Conservation (phyloP, 1,284 basidiomycete species). For the Peniophora sp. region DNA sequence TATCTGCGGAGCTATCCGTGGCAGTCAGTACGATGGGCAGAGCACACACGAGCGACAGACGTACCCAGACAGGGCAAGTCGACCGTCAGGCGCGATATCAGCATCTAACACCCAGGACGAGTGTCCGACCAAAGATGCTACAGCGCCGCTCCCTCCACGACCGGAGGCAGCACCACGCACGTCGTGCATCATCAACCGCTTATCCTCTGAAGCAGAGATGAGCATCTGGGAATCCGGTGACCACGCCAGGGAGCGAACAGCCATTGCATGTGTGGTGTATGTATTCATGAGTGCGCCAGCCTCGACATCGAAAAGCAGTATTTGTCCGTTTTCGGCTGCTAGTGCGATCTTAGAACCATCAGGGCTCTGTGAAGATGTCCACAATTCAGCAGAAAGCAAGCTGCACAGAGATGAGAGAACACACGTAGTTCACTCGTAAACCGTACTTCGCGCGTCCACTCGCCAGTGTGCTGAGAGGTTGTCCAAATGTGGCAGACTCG, state of each 20-base stretch:
- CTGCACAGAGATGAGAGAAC: constrained; percentile 21
- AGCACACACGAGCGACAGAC: constrained; percentile 17
- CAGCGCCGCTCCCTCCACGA: constrained; percentile 61
- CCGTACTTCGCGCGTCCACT: constrained; percentile 77
- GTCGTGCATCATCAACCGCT: constrained; percentile 80
- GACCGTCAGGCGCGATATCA: constrained; percentile 73
- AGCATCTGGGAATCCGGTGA: constrained; percentile 77
- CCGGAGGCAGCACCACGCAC: constrained; percentile 55
- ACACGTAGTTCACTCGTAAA: constrained; percentile 71
- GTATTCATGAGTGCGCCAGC: constrained; percentile 54
- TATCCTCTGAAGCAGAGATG: constrained; percentile 82
- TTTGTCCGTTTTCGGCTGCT: constrained; percentile 74
- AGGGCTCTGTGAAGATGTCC: constrained; percentile 54
- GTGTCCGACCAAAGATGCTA: constrained; percentile 78
- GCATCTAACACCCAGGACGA: constrained; percentile 80
- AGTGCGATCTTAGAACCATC: constrained; percentile 76
- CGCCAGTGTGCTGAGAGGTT: constrained; percentile 45
- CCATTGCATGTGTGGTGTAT: constrained; percentile 81
- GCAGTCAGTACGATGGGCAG: constrained; percentile 2
- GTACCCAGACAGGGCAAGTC: constrained; percentile 73
- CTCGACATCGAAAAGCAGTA: constrained; percentile 74
- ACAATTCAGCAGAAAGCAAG: constrained; percentile 3
- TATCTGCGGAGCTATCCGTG: constrained; percentile 66
- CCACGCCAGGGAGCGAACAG: constrained; percentile 78
- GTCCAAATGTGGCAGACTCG: constrained; percentile 52